Base-by-base conservation (phyloP, 2,329 filamentous ascomycete genomes). In the Xylariaceae sp. region DNA sequence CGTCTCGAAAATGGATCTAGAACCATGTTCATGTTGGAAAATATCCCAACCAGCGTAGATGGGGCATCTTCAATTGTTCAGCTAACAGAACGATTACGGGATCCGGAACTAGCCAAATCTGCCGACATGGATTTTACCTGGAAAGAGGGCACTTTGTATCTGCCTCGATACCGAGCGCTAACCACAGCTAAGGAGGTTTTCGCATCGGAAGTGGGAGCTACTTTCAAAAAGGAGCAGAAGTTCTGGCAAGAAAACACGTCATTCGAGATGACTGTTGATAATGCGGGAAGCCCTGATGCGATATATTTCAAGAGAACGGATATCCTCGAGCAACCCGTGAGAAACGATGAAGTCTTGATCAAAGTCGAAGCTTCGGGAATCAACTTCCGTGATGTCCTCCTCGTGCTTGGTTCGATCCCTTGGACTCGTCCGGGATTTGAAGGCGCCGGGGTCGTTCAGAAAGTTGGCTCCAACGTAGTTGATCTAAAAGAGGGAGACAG, bases 211-310 rank as follows among this genome's bases (percentile, higher is more conserved):
- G 13, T 31, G 16, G 58, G 59, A 0, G 22, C 63, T 14, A 50
- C 54, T 16, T 42, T 57, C n/a, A 50, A 52, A 39, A 59, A 57
- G 38, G 45, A 53, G 39, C 62, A 64, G 41, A 53, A 56, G 28
- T 57, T 65, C 3, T 61, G 60, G 59, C 13, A 58, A 13, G 53
- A 41, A 14, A 53, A 60, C 9, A 39, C 45, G 18, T 49, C 63
- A 3, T 49, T 66, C 13, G 58, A 62, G 39, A 56, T 66, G 58
- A 64, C 63, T 1, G 47, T 64, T 6, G 61, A 62, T 3, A 48
- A 56, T 31, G 55, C 60, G 1, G 63, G 63, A 4, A 60, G 55
- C 44, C 51, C 57, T 7, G 63, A 66, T 18, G 60, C 60, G 5
- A 57, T 65, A 28, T 63, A 62, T 41, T 66, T 59, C 22, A 53